Base-by-base conservation (phyloP, 2,329 filamentous ascomycete genomes). In the Neoascochyta sp. region DNA sequence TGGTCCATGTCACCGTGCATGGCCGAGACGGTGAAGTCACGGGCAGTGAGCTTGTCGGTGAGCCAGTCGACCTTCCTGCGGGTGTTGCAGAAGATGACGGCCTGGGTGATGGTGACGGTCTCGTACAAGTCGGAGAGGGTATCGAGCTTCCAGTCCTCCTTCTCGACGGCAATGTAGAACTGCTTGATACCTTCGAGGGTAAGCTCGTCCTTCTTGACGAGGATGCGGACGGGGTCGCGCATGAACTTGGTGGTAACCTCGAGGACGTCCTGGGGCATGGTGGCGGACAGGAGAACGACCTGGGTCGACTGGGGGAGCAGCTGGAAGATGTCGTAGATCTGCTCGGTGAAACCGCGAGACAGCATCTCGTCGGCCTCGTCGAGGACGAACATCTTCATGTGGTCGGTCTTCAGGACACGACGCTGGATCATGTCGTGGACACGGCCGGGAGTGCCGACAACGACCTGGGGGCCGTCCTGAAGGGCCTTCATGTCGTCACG, bases 1-100 rank as follows among this genome's bases (percentile, higher is more conserved):
- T 95, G 89, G 70, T 95, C 88, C 92, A 98, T 98, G 65, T 98
- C 92, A 67, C 92, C 92, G 78, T 98, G 92, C 92, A 98, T 96
- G 72, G 90, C 89, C 21, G 90, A 95, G 67, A 98, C 92, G 45
- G 92, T 96, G 78, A 98, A 98, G 74, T 98, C 90, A 75, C 88
- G 87, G 59, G 86, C 85, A 59, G 87, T 93, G 67, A 98, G 88
- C 82, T 96, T 96, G 74, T 96, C 90, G 54, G 92, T 96, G 58
- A 98, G 84, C 92, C 92, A 98, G 76, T 98, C 92, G 62, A 98
- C 92, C 89, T 98, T 98, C 79, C 90, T 85, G 69, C 92, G 86
- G 65, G 92, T 98, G 83, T 98, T 98, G 82, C 92, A 98, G 86
- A 98, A 98, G 74, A 98, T 98, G 71, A 98, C 92, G 39, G 92